Evolutionary conservation across 805 yeast genomes (phyloP).

Genomic region (Ogataea allantospora): DNA sequence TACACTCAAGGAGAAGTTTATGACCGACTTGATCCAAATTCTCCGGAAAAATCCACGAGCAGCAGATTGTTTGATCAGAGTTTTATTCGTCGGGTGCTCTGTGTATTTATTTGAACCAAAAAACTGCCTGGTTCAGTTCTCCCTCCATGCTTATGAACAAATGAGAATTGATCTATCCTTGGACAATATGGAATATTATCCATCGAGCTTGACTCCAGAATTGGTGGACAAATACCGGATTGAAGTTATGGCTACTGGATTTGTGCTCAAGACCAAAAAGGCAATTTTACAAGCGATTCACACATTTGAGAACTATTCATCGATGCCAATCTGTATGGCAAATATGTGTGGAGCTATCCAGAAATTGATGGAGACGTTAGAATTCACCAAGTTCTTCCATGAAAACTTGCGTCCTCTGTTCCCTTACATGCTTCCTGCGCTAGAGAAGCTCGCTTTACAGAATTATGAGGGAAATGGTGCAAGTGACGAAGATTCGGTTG

Average conservation of each 20-base stretch:
- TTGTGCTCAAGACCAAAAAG: slow-evolving; percentile 21
- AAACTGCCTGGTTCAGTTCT: slow-evolving; percentile 31
- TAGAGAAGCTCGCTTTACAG: slow-evolving; percentile 14
- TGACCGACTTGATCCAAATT: slow-evolving; percentile 25
- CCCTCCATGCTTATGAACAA: slow-evolving; percentile 24
- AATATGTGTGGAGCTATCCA: slow-evolving; percentile 28
- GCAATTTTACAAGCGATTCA: slow-evolving; percentile 15
- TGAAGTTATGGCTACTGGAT: slow-evolving; percentile 26
- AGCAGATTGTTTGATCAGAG: slow-evolving; percentile 32
- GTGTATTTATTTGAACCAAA: slow-evolving; percentile 25
- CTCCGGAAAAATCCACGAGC: slow-evolving; percentile 25
- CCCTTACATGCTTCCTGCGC: slow-evolving; percentile 20
- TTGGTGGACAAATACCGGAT: slow-evolving; percentile 24
- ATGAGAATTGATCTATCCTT: slow-evolving; percentile 30
- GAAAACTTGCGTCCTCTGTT: slow-evolving; percentile 22
- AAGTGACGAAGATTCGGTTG: slow-evolving; percentile 14
- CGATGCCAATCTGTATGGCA: slow-evolving; percentile 17
- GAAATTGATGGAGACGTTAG: slow-evolving; percentile 23
- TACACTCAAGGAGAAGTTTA: slow-evolving; percentile 27
- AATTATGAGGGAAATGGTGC: not conserved
- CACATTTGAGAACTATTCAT: slow-evolving; percentile 17
- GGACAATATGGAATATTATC: slow-evolving; percentile 28
- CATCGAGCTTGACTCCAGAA: slow-evolving; percentile 18
- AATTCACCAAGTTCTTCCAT: slow-evolving; percentile 17
- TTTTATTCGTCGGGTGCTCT: slow-evolving; percentile 36